Evolutionary conservation across 1,284 basidiomycete species (phyloP).

Genomic region (Ustilago sp.): DNA sequence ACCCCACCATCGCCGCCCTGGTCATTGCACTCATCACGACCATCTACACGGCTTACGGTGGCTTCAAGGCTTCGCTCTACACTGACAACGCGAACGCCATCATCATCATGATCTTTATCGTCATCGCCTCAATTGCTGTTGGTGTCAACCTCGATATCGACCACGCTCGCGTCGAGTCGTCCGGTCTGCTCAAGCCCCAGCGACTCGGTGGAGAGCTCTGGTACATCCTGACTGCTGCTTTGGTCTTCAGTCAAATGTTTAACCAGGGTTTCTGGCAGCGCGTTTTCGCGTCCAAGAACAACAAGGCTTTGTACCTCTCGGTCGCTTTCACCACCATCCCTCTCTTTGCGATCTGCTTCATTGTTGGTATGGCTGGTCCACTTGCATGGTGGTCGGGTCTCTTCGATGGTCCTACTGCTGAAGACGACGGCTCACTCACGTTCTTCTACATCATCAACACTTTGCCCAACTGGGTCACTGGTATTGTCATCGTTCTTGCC

Average conservation of each 20-base stretch:
- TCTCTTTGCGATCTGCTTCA: conserved; percentile 67
- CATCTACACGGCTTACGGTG: conserved; percentile 69
- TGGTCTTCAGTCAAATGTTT: conserved; percentile 69
- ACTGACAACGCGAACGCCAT: conserved; percentile 69
- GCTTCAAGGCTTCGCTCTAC: conserved; percentile 69
- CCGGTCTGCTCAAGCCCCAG: conserved; percentile 59
- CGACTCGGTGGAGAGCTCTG: conserved; percentile 67
- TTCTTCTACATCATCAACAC: conserved; percentile 66
- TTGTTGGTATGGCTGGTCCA: conserved; percentile 68
- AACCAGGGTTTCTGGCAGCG: conserved; percentile 70
- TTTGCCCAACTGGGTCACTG: conserved; percentile 67
- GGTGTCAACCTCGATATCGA: conserved; percentile 64
- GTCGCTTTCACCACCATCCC: conserved; percentile 63
- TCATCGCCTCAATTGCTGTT: conserved; percentile 64
- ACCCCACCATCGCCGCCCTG: conserved; percentile 65
- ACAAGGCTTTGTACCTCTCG: conserved; percentile 63
- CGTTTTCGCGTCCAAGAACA: conserved; percentile 66
- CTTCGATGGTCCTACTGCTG: conserved; percentile 54
- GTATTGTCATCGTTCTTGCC: conserved; percentile 65
- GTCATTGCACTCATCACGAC: conserved; percentile 66
- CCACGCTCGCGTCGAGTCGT: conserved; percentile 53
- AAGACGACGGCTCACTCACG: conserved; percentile 64
- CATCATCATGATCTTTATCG: conserved; percentile 65
- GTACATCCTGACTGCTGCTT: conserved; percentile 67
- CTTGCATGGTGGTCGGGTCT: conserved; percentile 66